phyloP scores from a whole-genome alignment of 768 basidiomycete genomes.

The Lentinula boryana region DNA sequence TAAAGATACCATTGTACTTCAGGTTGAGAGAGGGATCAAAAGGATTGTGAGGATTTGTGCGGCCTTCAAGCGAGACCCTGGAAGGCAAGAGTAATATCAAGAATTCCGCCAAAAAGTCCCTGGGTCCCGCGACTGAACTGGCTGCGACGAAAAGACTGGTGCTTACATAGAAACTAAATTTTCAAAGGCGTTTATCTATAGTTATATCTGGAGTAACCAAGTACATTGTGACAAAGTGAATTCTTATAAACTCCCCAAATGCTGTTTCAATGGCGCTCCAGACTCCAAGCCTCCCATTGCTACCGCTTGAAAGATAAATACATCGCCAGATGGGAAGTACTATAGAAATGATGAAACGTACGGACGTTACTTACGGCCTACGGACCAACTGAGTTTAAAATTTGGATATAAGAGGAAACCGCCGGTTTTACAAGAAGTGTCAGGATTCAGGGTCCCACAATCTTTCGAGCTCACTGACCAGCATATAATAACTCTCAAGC shows the following conservation, averaged over 20 bases:
- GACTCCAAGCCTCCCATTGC: not conserved
- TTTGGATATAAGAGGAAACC: conserved; percentile 2
- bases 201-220: not conserved
- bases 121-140: not conserved
- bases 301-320: not conserved
- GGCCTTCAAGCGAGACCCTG: not conserved
- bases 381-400: not conserved
- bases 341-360: not conserved
- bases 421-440: not conserved
- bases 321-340: not conserved
- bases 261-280: not conserved
- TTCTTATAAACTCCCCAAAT: not conserved
- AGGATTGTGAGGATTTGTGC: not conserved
- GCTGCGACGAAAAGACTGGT: not conserved
- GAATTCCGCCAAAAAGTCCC: not conserved
- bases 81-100: not conserved
- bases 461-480: conserved; percentile 5
- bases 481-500: conserved; percentile 8
- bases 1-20: not conserved
- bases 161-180: not conserved
- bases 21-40: not conserved
- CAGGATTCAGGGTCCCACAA: not conserved
- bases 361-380: not conserved
- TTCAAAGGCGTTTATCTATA: too few relatives aligned
- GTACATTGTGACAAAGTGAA: not conserved